Conservation (phyloP, 768 basidiomycete species). For the Lactarius evosmus region DNA sequence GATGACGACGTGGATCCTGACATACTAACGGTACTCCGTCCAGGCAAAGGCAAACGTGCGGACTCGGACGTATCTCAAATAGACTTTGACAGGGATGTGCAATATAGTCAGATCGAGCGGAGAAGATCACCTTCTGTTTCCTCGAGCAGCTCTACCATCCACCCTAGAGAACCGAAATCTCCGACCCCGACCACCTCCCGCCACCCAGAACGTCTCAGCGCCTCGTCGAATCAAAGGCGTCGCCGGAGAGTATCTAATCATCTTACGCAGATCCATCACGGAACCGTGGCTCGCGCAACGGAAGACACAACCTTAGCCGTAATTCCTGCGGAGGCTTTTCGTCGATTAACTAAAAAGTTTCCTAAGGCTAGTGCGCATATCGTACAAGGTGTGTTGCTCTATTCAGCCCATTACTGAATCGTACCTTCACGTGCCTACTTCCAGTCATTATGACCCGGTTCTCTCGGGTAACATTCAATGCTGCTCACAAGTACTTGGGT, state of each 20-base stretch:
- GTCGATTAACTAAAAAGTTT: conserved; percentile 89
- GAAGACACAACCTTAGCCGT: conserved; percentile 97
- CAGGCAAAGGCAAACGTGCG: conserved; percentile 37
- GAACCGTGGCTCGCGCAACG: conserved; percentile 87
- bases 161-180: conserved; percentile 39
- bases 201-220: conserved; percentile 16
- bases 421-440: conserved; percentile 16
- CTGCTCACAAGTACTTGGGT: conserved; percentile 94
- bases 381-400: conserved; percentile 67
- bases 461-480: conserved; percentile 95
- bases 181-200: conserved; percentile 29
- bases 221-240: conserved; percentile 13
- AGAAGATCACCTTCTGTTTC: conserved; percentile 56
- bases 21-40: conserved; percentile 16
- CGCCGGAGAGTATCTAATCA: conserved; percentile 17
- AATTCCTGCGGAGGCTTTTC: conserved; percentile 96
- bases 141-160: conserved; percentile 68
- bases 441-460: conserved; percentile 90
- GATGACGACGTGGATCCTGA: conserved; percentile 25
- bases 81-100: conserved; percentile 40
- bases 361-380: conserved; percentile 97
- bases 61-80: conserved; percentile 66
- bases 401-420: neutral
- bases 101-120: conserved; percentile 32
- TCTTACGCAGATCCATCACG: conserved; percentile 48